Base-by-base conservation (phyloP, 495 filamentous ascomycete genomes). In the Penicillium antarcticum region DNA sequence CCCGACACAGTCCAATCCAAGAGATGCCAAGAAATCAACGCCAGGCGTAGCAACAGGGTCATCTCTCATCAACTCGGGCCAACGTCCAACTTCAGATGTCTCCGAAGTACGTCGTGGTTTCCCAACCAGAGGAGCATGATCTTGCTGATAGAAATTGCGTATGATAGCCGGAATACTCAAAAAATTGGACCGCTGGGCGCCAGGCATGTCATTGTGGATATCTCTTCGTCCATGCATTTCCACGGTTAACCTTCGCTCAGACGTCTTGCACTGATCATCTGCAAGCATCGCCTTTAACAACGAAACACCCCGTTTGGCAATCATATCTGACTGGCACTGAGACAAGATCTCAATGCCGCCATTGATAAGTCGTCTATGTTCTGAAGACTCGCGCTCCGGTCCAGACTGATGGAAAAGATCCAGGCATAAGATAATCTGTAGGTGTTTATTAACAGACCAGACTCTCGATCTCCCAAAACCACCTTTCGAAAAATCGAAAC, bases 391-490 rank as follows among this genome's bases (percentile, higher is more conserved):
- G 6, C 49, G 55, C n/a, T 71, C 63, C 37, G 55, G 42, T 5
- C 45, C 55, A 9, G 61, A 49, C 10, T 66, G 62, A 52, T 74
- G 65, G 31, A 73, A 69, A 12, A 74, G 61, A 46, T 76, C 73
- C 11, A 76, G 53, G n/a, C 62, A 64, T 21, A 76, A 26, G 21
- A 69, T 72, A 7, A 76, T 70, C 64, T 67, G 26, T 39, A 13
- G 17, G 8, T 4, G 39, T 39, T 37, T 8, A 7, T 37, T n/a
- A 21, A 31, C 16, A 14, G 12, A 46, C 4, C 26, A 12, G 13
- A 24, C 11, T 34, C 21, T 5, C 21, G 5, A 23, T 23, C 2
- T 23, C 21, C 9, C 14, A 32, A 35, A 18, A 38, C 11, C 12
- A 14, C 11, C 10, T 5, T 13, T 9, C 4, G 43, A 53, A 32